A percentile compares a stretch with the other conserved stretches of the same genome.
Evolutionary conservation across 192 early-diverging fungal genomes (phyloP).

Genomic region (Funneliformis geosporum): DNA sequence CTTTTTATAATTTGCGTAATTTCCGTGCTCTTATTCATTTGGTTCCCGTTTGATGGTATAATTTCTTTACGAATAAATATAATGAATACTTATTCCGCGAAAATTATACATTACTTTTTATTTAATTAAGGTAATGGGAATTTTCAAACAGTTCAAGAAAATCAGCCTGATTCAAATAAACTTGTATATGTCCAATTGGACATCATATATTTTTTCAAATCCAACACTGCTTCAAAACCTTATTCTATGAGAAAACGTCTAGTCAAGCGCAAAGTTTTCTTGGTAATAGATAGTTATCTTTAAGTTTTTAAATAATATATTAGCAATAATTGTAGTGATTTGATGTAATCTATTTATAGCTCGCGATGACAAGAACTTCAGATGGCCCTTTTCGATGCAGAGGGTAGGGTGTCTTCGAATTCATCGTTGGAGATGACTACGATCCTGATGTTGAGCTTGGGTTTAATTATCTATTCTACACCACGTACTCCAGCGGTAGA

Average conservation of each 20-base stretch:
- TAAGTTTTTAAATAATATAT: not conserved
- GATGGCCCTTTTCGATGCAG: constrained; percentile 17
- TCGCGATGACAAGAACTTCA: not conserved
- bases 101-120: not conserved
- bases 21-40: not conserved
- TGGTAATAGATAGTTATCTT: not conserved
- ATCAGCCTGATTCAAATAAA: not conserved
- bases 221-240: no score
- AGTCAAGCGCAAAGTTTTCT: not conserved
- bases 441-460: not conserved
- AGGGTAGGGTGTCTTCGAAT: not conserved
- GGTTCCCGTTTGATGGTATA: not conserved
- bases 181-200: no score
- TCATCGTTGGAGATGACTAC: not conserved
- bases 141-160: not conserved
- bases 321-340: not conserved
- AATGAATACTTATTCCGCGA: no score
- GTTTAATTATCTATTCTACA: constrained; percentile 19
- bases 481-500: constrained; percentile 2
- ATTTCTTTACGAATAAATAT: not conserved
- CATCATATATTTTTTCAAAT: no score
- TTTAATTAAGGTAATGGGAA: no score
- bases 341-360: constrained; percentile 5
- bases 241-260: not conserved
- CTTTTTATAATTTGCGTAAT: not conserved